These are phyloP conservation scores for Elsinoe batatas DNA, from an alignment of 2,329 filamentous ascomycete species.

Conservation along the genomic window DNA sequence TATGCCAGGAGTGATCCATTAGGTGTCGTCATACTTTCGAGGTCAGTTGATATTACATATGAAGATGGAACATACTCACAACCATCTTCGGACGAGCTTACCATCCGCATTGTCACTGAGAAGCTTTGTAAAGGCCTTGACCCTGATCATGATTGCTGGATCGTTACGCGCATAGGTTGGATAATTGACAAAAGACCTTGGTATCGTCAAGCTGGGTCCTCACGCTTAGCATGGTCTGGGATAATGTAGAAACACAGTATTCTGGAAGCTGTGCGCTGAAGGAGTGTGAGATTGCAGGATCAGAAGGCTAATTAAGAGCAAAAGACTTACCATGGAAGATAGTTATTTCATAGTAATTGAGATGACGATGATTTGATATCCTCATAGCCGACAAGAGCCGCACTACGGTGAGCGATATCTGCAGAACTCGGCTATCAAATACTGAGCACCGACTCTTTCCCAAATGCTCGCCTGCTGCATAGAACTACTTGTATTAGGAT, in stretches of 20 bases:
- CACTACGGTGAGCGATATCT: neutral
- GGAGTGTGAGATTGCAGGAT: no score
- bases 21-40: constrained; percentile 38
- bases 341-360: neutral
- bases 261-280: no score
- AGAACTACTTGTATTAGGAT: neutral
- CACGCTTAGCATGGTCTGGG: no score
- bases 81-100: constrained; percentile 34
- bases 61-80: constrained; percentile 22
- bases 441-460: neutral
- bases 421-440: neutral
- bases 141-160: constrained; percentile 31
- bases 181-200: no score
- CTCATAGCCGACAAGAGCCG: neutral
- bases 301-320: no score
- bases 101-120: constrained; percentile 35
- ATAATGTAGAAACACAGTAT: no score
- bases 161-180: no score
- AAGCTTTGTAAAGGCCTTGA: constrained; percentile 33
- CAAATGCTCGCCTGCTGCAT: neutral
- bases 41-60: neutral
- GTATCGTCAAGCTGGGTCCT: no score
- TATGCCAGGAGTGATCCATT: constrained; percentile 43
- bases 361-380: neutral
- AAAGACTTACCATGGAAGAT: no score